These are phyloP conservation scores for Aphanomyces cochlioides DNA, from an alignment of 352 stramenopile genomes.

Conservation along the genomic window DNA sequence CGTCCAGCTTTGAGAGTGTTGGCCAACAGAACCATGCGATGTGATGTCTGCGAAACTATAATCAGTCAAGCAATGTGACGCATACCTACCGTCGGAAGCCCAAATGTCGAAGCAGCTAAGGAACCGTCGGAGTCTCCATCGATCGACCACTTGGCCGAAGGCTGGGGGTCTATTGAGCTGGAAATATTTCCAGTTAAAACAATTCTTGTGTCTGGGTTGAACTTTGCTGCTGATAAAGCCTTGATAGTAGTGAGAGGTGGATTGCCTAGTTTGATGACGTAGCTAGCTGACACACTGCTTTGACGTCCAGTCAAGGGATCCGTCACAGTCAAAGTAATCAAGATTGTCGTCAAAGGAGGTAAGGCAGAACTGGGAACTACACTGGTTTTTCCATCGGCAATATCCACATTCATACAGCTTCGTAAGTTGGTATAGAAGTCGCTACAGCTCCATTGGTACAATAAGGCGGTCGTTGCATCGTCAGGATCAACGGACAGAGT, in stretches of 20 bases:
- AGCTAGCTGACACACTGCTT: constrained; percentile 39
- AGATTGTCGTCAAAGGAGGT: constrained; percentile 50
- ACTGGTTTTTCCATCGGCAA: neutral
- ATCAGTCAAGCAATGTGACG: neutral
- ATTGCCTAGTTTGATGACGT: constrained; percentile 47
- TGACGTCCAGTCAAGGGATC: constrained; percentile 42
- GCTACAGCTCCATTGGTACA: neutral
- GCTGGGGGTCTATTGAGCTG: constrained; percentile 45
- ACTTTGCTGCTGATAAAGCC: constrained; percentile 40
- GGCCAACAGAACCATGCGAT: constrained; percentile 51
- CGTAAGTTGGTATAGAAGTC: neutral
- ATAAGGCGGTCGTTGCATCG: neutral
- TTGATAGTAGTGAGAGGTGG: constrained; percentile 55
- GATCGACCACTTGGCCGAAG: constrained; percentile 45
- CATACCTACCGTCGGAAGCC: constrained; percentile 32
- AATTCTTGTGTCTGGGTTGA: constrained; percentile 56
- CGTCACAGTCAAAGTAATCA: constrained; percentile 42
- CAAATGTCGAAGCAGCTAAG: constrained; percentile 42
- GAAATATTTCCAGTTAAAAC: constrained; percentile 47
- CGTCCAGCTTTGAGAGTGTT: constrained; percentile 43
- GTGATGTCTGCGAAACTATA: constrained; percentile 1
- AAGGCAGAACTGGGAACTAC: constrained; percentile 44
- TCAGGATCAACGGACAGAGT: neutral
- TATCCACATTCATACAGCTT: neutral
- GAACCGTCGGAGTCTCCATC: constrained; percentile 34